A percentile compares a stretch with the other conserved stretches of the same genome.
Conservation (phyloP, 2,329 filamentous ascomycete species). For the Penicillium sp. region DNA sequence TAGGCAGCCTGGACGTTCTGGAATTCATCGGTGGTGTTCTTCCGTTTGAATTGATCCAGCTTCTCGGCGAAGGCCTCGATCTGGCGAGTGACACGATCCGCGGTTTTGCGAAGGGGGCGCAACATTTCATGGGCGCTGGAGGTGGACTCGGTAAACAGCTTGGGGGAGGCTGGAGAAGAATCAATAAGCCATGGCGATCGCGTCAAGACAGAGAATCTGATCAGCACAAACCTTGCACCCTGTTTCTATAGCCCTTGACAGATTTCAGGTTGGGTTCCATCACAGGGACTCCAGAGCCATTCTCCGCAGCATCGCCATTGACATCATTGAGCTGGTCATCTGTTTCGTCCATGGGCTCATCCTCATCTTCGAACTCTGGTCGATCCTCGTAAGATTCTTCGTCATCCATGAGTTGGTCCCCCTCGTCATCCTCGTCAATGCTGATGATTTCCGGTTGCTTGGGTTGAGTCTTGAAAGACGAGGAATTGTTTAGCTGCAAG, state of each 20-base stretch:
- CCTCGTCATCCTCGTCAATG: conserved; percentile 46
- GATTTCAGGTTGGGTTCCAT: conserved; percentile 28
- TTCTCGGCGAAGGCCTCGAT: conserved; percentile 85
- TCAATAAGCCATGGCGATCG: conserved; percentile 20
- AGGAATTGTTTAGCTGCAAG: conserved; percentile 23
- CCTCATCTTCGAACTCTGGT: conserved; percentile 34
- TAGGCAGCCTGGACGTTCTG: conserved; percentile 69
- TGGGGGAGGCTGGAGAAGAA: conserved; percentile 32
- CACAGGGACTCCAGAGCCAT: conserved; percentile 39
- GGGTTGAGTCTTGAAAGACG: conserved; percentile 22
- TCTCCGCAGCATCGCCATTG: conserved; percentile 38
- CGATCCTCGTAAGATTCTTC: conserved; percentile 35
- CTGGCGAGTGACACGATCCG: conserved; percentile 75
- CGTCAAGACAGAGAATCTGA: not conserved
- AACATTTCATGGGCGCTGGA: conserved; percentile 55
- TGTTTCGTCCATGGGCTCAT: conserved; percentile 33
- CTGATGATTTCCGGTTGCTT: conserved; percentile 47
- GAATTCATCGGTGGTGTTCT: conserved; percentile 57
- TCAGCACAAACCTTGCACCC: conserved; percentile 22
- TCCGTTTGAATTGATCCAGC: conserved; percentile 75
- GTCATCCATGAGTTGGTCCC: conserved; percentile 38
- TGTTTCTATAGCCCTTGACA: conserved; percentile 19
- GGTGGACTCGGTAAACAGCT: conserved; percentile 53
- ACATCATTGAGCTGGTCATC: conserved; percentile 39
- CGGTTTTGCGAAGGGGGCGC: conserved; percentile 67